Evolutionary conservation across 306 rosid genomes (phyloP).

Genomic region (Mucuna pruriens): DNA sequence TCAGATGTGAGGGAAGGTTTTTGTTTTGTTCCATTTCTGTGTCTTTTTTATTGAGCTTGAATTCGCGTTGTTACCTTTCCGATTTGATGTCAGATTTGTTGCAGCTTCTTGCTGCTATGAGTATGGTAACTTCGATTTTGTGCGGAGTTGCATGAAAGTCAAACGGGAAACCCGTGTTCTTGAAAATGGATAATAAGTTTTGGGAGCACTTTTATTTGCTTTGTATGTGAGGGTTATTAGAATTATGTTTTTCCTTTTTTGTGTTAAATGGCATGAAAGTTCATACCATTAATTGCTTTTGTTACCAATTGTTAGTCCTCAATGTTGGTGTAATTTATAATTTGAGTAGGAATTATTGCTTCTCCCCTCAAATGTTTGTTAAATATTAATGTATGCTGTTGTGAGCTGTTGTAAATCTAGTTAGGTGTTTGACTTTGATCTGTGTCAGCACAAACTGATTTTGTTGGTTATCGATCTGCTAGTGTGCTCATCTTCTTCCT

Average conservation of each 20-base stretch:
- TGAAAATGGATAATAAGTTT: not conserved
- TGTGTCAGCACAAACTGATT: not conserved
- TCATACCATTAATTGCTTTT: not conserved
- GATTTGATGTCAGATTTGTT: constrained; percentile 24
- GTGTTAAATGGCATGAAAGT: not conserved
- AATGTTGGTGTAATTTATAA: not conserved
- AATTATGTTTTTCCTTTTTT: no score
- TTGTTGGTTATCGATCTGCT: not conserved
- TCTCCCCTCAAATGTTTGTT: not conserved
- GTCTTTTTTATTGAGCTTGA: not conserved
- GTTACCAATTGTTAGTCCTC: not conserved
- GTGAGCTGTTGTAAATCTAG: constrained; percentile 5
- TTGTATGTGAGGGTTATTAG: not conserved
- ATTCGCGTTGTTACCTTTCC: not conserved
- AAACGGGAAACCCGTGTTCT: not conserved
- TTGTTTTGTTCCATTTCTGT: constrained; percentile 1
- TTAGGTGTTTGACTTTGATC: not conserved
- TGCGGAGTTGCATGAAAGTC: not conserved
- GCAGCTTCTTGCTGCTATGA: not conserved
- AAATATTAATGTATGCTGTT: not conserved
- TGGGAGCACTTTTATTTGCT: not conserved
- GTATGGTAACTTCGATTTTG: not conserved
- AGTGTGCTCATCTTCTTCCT: not conserved
- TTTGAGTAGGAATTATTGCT: not conserved
- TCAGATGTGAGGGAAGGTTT: not conserved